phyloP scores from a whole-genome alignment of 164 flowering plant genomes.

The Magnolia kwangsiensis region DNA sequence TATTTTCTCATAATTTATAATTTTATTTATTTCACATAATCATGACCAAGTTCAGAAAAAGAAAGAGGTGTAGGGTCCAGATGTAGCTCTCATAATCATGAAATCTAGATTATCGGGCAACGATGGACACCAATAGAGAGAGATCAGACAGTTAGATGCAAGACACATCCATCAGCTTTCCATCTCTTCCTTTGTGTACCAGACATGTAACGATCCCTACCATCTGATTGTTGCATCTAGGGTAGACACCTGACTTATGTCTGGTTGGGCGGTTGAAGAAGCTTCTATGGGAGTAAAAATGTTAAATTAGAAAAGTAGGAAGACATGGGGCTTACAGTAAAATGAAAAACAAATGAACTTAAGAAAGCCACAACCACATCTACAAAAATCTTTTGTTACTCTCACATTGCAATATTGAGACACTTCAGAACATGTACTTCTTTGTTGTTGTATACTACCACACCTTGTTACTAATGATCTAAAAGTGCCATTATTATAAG shows the following conservation, averaged over 20 bases:
- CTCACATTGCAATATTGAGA: no score
- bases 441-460: no score
- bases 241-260: slow-evolving; percentile 6
- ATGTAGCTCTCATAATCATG: slow-evolving; percentile 1
- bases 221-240: background rate
- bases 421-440: no score
- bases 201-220: slow-evolving; percentile 6
- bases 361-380: background rate
- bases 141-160: background rate
- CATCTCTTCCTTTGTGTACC: background rate
- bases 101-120: background rate
- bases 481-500: no score
- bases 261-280: background rate
- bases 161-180: background rate
- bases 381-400: no score
- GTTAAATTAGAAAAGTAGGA: no score
- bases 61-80: background rate
- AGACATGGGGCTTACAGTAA: no score
- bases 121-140: slow-evolving; percentile 1
- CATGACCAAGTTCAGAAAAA: background rate
- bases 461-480: no score
- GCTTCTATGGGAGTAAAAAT: background rate
- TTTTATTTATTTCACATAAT: background rate
- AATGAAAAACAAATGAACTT: no score
- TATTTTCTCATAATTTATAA: no score